Base-by-base conservation (phyloP, 352 stramenopile species). In the Globisporangium takayamanum region DNA sequence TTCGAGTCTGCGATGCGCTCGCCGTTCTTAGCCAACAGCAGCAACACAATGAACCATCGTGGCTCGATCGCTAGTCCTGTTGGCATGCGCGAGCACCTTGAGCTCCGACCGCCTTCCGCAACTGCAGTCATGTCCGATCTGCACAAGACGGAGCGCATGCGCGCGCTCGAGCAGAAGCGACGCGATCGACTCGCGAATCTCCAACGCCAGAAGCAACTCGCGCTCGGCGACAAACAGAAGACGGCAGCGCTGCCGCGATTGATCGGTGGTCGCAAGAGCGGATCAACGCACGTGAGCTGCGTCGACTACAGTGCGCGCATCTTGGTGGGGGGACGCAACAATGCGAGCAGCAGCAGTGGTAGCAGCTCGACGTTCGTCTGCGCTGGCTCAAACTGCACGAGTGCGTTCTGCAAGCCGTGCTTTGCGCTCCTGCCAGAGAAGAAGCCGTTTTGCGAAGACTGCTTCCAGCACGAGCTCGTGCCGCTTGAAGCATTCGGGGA, bases 241-340 rank as follows among this genome's bases (percentile, higher is more conserved):
- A 77, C 67, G 1, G 59, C 74, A 5, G 64, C 62, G 0, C 55
- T 94, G 3, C 84, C 84, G 7, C 63, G 84, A 5, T 58, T 94
- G 15, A 89, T 94, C 71, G 84, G 84, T n/a, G 84, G 84, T 0
- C 63, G 71, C 0, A 89, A 87, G 55, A 89, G 79, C 41, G 79
- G 83, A 0, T 88, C 79, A 2, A 73, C 63, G 45, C 70, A 70
- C 25, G 57, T 76, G 8, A 73, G 78, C 16, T 93, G 83, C 48
- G 67, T 73, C 11, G 83, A 93, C 55, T 93, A 80, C 63, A 61
- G 64, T 20, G 11, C 20, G 5, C 64, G 70, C 16, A 67, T 89
- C 1, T 47, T 74, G 3, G 46, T 87, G 37, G 14, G 51, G n/a
- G 72, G 76, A 0, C 67, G 80, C 16, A 49, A 59, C 41, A 48